Base-by-base conservation (phyloP, 2,329 filamentous ascomycete species). In the Hypoxylon sp. region DNA sequence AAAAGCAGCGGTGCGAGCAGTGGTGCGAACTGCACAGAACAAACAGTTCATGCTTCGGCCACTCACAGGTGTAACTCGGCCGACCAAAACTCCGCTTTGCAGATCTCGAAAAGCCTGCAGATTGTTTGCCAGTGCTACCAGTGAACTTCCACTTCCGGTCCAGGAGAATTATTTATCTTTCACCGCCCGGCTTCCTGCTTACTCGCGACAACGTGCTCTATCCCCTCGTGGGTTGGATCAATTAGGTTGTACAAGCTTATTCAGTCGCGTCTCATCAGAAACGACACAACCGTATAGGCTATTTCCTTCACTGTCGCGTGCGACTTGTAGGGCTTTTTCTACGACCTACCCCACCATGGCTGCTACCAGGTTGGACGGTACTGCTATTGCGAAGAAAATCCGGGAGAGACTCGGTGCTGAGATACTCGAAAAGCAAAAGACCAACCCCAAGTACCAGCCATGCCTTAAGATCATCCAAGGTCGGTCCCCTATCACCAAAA, bases 391-490 rank as follows among this genome's bases (percentile, higher is more conserved):
- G 74, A 97, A 95, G 85, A 87, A 85, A 79, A 97, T 98, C 79
- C 91, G 96, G 68, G 93, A 94, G 83, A 87, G 87, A 68, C 87
- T 99, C 75, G 91, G 91, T 75, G 84, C 83, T 50, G 91, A 98
- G 81, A 97, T 99, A 81, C 87, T 89, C 73, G 85, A 92, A 79
- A 91, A 90, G 79, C 95, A 98, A 81, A 87, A 89, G 82, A 81
- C 85, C 67, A 98, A 98, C 79, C 92, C 95, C 43, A 88, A 94
- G 75, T 99, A 94, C 85, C 90, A 91, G 82, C 96, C 96, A 57
- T 92, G 88, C 72, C 86, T 99, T 79, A 96, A 94, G 80, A 99
- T 99, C 80, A 91, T 99, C 73, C 96, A 99, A 88, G 92, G 93
- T 94, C 80, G 75, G 87, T 79, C 17, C 41, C 43, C 36, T 19